A percentile compares a stretch with the other conserved stretches of the same genome.
These are phyloP conservation scores for Phytophthora sojae DNA, from an alignment of 352 stramenopile species.

Conservation along the genomic window DNA sequence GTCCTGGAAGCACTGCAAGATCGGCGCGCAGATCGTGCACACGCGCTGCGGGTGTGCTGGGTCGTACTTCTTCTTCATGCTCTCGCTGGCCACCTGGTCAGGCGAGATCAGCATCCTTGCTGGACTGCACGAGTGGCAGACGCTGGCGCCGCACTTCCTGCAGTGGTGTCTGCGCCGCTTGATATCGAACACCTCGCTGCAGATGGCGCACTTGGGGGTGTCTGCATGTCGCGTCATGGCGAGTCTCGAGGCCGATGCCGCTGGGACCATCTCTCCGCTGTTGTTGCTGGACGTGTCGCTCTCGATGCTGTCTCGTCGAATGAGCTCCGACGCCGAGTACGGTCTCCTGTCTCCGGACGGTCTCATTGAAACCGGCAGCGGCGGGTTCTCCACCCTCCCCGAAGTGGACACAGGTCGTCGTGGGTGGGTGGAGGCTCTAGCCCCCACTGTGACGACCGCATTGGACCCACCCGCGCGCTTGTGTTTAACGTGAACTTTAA, in stretches of 20 bases:
- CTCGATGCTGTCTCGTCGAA: constrained; percentile 49
- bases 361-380: constrained; percentile 17
- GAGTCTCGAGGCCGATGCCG: constrained; percentile 34
- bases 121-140: constrained; percentile 75
- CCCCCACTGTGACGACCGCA: background rate
- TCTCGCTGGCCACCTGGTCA: constrained; percentile 55
- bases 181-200: constrained; percentile 80
- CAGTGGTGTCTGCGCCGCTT: constrained; percentile 77
- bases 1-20: constrained; percentile 80
- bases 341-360: constrained; percentile 41
- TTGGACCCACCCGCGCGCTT: constrained; percentile 16
- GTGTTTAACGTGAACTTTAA: constrained; percentile 63
- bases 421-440: constrained; percentile 9
- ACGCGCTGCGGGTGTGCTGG: constrained; percentile 78
- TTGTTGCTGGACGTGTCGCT: constrained; percentile 54
- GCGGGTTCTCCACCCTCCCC: constrained; percentile 36
- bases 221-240: constrained; percentile 55
- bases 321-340: constrained; percentile 53
- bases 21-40: constrained; percentile 81
- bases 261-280: constrained; percentile 31
- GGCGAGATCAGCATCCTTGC: constrained; percentile 81
- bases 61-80: constrained; percentile 71
- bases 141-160: constrained; percentile 74
- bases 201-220: constrained; percentile 78
- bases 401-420: constrained; percentile 48